Conservation (phyloP, 1,284 basidiomycete genomes). For the Kalmanozyma brasiliensis region DNA sequence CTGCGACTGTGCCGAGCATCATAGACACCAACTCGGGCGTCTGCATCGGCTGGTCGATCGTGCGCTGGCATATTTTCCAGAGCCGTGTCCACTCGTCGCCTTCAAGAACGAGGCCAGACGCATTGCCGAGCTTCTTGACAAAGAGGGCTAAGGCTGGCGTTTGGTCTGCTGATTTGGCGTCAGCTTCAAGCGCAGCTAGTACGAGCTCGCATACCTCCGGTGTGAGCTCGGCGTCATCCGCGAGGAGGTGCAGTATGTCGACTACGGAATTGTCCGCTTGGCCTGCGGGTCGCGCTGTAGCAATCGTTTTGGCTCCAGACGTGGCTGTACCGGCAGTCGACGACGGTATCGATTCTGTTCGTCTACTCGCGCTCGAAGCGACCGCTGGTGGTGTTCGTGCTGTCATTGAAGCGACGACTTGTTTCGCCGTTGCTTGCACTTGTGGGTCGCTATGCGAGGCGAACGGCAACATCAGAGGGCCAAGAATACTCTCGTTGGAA, state of each 20-base stretch:
- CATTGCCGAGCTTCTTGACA: conserved; percentile 23
- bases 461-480: conserved; percentile 12
- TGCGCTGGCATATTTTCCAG: neutral
- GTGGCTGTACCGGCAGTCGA: too few species aligned
- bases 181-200: conserved; percentile 4
- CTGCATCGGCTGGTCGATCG: neutral
- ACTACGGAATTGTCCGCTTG: neutral
- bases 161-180: neutral
- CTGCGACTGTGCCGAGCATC: conserved; percentile 9
- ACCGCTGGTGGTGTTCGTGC: too few species aligned
- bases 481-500: conserved; percentile 12
- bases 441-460: conserved; percentile 23
- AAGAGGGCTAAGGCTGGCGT: conserved; percentile 17
- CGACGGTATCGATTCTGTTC: too few species aligned
- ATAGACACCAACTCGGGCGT: conserved; percentile 16
- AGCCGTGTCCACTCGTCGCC: neutral
- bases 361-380: too few species aligned
- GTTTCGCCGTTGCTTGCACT: conserved; percentile 13
- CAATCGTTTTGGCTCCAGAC: too few species aligned
- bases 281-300: too few species aligned
- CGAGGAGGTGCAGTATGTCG: neutral
- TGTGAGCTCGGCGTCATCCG: neutral
- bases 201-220: conserved; percentile 5
- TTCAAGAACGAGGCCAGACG: neutral
- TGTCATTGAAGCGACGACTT: conserved; percentile 5